Evolutionary conservation across 1,284 basidiomycete genomes (phyloP).

Genomic region (Singerocomus inundabilis): DNA sequence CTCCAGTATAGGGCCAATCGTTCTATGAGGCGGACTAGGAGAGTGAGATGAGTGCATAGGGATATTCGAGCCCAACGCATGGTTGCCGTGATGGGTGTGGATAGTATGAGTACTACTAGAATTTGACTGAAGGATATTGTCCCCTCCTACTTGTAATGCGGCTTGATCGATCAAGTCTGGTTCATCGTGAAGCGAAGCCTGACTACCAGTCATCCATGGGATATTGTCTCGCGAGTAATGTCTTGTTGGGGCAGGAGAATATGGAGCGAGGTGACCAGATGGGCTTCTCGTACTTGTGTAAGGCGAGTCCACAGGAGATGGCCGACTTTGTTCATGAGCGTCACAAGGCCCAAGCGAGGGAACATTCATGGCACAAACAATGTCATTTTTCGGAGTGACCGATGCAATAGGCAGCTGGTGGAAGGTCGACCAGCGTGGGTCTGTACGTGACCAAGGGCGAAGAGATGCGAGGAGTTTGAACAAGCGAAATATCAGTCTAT

Average conservation of each 20-base stretch:
- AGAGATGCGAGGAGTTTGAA: slow-evolving; percentile 10
- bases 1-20: neutral
- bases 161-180: slow-evolving; percentile 8
- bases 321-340: neutral
- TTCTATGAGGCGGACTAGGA: slow-evolving; percentile 1
- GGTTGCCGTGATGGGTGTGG: neutral
- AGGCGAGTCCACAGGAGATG: slow-evolving; percentile 19
- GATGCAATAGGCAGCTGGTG: neutral
- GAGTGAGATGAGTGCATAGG: neutral
- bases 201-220: slow-evolving; percentile 12
- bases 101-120: neutral
- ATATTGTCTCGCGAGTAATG: slow-evolving; percentile 9
- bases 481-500: slow-evolving; percentile 6
- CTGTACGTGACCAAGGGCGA: slow-evolving; percentile 1
- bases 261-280: slow-evolving; percentile 26
- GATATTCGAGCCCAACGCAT: neutral
- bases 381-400: neutral
- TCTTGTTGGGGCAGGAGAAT: slow-evolving; percentile 13
- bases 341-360: slow-evolving; percentile 8
- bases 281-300: slow-evolving; percentile 22
- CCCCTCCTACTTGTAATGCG: neutral
- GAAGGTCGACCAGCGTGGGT: neutral
- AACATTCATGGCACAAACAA: slow-evolving; percentile 19
- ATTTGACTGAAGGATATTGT: slow-evolving; percentile 2
- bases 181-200: slow-evolving; percentile 18